Base-by-base conservation (phyloP, 2,329 filamentous ascomycete genomes). In the Incumbomyces lentus region DNA sequence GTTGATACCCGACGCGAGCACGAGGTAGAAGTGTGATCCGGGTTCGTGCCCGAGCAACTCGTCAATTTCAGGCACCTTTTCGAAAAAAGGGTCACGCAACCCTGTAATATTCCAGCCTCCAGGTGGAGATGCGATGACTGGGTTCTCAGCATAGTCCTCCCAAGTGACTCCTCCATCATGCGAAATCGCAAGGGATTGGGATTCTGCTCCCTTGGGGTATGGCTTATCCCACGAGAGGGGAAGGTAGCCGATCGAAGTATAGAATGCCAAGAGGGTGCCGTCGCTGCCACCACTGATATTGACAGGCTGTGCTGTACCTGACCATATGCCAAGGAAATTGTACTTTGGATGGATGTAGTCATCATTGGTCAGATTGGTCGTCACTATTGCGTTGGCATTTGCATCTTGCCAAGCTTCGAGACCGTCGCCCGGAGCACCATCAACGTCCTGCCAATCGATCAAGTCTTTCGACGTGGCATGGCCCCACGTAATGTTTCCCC, bases 161-260 rank as follows among this genome's bases (percentile, higher is more conserved):
- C 69, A 74, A 8, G 68, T 71, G 48, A 62, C 48, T 22, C 71
- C 71, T 30, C 69, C 69, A 43, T 73, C 69, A 14, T 59, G 61
- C 11, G 67, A 69, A 17, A 65, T 63, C 2, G 67, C 70, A 14
- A 73, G 52, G 37, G 64, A 65, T 48, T 72, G 70, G 1, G 63
- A 68, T 53, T 74, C 70, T 1, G 68, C 70, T 29, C 66, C 66
- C 0, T 61, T 61, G 1, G 59, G 60, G 49, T 73, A 73, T 1
- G 63, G 63, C n/a, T 67, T 55, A 5, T 55, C 52, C 68, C 68
- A 73, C 47, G 62, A 65, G 11, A 69, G 71, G 1, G 71, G 70
- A 1, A 72, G 60, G 6, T 66, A 55, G 6, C 63, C 64, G 2
- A 71, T 68, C 2, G 67, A 68, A 2, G 71, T 73, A 58, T 73